phyloP scores from a whole-genome alignment of 768 basidiomycete genomes.

The Baorangia bicolor region DNA sequence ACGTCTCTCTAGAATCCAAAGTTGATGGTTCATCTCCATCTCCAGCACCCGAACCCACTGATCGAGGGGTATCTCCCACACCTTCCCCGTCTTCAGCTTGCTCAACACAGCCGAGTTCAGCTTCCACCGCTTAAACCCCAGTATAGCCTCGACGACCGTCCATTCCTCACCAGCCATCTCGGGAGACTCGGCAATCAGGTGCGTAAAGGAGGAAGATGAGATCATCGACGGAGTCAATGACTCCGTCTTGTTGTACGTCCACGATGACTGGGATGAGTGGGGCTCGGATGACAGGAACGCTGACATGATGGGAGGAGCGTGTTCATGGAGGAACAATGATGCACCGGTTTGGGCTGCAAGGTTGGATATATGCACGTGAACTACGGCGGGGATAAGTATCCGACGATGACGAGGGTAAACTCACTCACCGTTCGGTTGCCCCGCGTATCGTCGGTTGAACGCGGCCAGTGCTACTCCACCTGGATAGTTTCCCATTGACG shows the following conservation, averaged over 20 bases:
- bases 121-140: conserved; percentile 45
- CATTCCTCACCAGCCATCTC: conserved; percentile 35
- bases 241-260: conserved; percentile 88
- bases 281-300: conserved; percentile 13
- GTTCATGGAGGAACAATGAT: conserved; percentile 77
- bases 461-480: conserved; percentile 71
- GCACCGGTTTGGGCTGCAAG: conserved; percentile 89
- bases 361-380: conserved; percentile 79
- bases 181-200: conserved; percentile 56
- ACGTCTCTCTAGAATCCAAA: conserved; percentile 51
- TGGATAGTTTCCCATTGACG: conserved; percentile 83
- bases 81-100: conserved; percentile 19
- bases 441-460: conserved; percentile 55
- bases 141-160: conserved; percentile 43
- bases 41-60: conserved; percentile 31
- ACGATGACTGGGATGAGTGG: conserved; percentile 27
- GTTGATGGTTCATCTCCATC: conserved; percentile 39
- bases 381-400: conserved; percentile 26
- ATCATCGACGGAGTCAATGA: conserved; percentile 47
- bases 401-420: neutral
- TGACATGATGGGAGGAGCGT: conserved; percentile 49
- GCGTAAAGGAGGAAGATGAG: conserved; percentile 47
- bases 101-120: conserved; percentile 16
- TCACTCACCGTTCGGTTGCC: conserved; percentile 31
- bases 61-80: conserved; percentile 24